phyloP scores from a whole-genome alignment of 2,329 filamentous ascomycete genomes.

The Diplocarpon mali region DNA sequence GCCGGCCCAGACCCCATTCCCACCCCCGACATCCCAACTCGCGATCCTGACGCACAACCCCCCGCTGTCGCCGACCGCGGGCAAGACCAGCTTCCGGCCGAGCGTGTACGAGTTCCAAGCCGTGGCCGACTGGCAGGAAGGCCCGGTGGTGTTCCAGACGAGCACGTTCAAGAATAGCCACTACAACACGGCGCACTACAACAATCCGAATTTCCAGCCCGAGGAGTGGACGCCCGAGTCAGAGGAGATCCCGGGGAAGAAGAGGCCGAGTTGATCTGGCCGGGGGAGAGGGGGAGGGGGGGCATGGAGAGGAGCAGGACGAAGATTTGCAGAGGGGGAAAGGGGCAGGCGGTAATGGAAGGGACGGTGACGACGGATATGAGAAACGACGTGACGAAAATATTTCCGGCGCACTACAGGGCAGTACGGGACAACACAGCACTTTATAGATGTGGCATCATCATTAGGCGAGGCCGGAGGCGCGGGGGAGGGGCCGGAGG shows the following conservation, averaged over 20 bases:
- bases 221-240: conserved; percentile 35
- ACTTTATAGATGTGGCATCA: no score
- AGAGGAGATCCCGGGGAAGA: conserved; percentile 21
- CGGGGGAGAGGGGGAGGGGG: conserved; percentile 1
- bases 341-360: conserved; percentile 3
- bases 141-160: conserved; percentile 30
- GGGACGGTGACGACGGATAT: neutral
- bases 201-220: conserved; percentile 50
- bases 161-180: conserved; percentile 55
- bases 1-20: conserved; percentile 10
- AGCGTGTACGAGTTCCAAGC: conserved; percentile 27
- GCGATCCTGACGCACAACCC: conserved; percentile 17
- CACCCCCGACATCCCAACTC: conserved; percentile 12
- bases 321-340: no score
- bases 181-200: conserved; percentile 56
- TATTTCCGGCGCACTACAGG: no score
- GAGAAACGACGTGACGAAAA: neutral
- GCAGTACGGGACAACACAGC: no score
- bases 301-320: neutral
- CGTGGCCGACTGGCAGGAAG: conserved; percentile 23
- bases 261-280: conserved; percentile 16
- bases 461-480: no score
- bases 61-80: conserved; percentile 13
- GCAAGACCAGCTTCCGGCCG: conserved; percentile 21
- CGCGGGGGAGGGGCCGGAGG: no score